Evolutionary conservation across 345 rosid genomes (phyloP).

Genomic region (thale cress (Arabidopsis thaliana)): TAIR10.1 NC_003074.8:2244501-2245000

Average conservation of each 20-base stretch:
- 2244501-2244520: conserved; percentile 20
- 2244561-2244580: not conserved
- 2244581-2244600: not conserved
- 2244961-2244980: not conserved
- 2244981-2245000: not conserved
- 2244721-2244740: not conserved
- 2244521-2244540: not conserved
- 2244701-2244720: not conserved
- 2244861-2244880: not conserved
- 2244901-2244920: not conserved
- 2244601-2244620: not conserved
- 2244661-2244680: not conserved
- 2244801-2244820: conserved; percentile 14
- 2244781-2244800: conserved; percentile 8
- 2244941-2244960: not conserved
- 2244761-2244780: conserved; percentile 7
- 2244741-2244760: conserved; percentile 31
- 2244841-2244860: conserved; percentile 38
- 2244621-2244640: not conserved
- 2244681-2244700: conserved; percentile 26
- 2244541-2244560: conserved; percentile 28
- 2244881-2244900: not conserved
- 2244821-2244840: conserved; percentile 15
- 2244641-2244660: not conserved
- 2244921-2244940: not conserved